Evolutionary conservation across 2,329 filamentous ascomycete species (phyloP), one percentile per base, ranked within the genome.

Genomic region (Keithomyces neogunnii): DNA sequence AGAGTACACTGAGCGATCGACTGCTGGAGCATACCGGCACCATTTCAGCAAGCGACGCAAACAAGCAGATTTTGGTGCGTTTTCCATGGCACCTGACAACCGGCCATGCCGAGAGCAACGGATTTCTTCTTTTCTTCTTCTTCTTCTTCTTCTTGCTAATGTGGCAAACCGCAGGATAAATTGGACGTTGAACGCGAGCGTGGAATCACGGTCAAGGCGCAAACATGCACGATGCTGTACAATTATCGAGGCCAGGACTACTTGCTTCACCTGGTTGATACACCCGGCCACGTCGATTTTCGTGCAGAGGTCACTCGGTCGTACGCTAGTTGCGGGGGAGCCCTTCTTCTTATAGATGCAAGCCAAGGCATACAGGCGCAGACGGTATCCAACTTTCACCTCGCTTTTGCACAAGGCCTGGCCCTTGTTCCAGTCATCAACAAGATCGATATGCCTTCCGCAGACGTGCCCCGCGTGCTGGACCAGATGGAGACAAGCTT

Each of bases 181-280:
- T 81, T 99, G 36, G 53, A 55, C n/a, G 53, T 55, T 8, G 53
- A 55, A 31, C 50, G 53, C 28, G 90, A 97, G 70, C 82, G 93
- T 39, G 93, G 93, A 55, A 99, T 99, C 66, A 99, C 93, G 0
- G 93, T 99, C 67, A 99, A 99, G 74, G 93, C 93, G 51, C 93
- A 99, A 74, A 97, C 93, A 52, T 97, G 93, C 70, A 93, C 86
- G 51, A 99, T 99, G 93, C 80, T 99, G 49, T 96, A 96, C 74
- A 89, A 86, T 31, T 76, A 96, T 71, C 74, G 86, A 19, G 91
- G 88, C 13, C 74, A 86, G 33, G 93, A 99, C 68, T 97, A 97
- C 66, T 78, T 99, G 51, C 76, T 99, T 32, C 93, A 99, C 69
- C 78, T 99, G 31, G 91, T 99, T 52, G 93, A 99, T 68, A 99